Evolutionary conservation across 129 eudicot genomes (phyloP).

Genomic region (Tagetes patula): DNA sequence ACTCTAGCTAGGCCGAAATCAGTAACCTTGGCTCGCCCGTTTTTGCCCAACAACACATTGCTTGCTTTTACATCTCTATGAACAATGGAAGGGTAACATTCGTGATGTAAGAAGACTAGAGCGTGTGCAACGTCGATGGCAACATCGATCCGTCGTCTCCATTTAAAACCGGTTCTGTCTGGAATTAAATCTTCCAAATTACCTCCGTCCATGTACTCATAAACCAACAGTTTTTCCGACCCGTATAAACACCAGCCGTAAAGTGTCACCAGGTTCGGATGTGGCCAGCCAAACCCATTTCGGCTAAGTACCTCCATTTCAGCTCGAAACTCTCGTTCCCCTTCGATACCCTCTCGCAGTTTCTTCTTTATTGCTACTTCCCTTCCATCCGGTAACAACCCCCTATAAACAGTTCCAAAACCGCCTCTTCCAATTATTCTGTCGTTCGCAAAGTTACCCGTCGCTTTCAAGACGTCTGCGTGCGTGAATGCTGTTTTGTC

Average conservation of each 20-base stretch:
- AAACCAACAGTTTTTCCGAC: slow-evolving; percentile 72
- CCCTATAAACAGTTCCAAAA: slow-evolving; percentile 79
- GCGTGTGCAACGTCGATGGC: slow-evolving; percentile 92
- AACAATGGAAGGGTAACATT: slow-evolving; percentile 76
- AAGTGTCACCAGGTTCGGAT: slow-evolving; percentile 83
- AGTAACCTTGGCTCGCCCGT: slow-evolving; percentile 76
- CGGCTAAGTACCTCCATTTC: slow-evolving; percentile 87
- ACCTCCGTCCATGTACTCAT: slow-evolving; percentile 97
- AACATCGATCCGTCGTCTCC: slow-evolving; percentile 61
- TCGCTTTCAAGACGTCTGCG: slow-evolving; percentile 72
- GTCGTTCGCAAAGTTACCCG: slow-evolving; percentile 66
- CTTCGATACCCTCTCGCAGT: slow-evolving; percentile 77
- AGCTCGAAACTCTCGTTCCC: slow-evolving; percentile 86
- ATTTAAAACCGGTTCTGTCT: slow-evolving; percentile 46
- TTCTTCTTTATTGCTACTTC: slow-evolving; percentile 83
- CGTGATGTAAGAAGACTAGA: slow-evolving; percentile 80
- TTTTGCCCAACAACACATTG: slow-evolving; percentile 75
- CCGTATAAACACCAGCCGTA: slow-evolving; percentile 97
- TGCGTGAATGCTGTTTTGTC: slow-evolving; percentile 91
- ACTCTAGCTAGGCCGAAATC: slow-evolving; percentile 91
- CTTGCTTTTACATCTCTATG: slow-evolving; percentile 97
- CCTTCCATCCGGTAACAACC: slow-evolving; percentile 82
- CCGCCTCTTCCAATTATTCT: slow-evolving; percentile 91
- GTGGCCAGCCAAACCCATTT: slow-evolving; percentile 83
- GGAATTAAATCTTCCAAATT: slow-evolving; percentile 69